A percentile compares a stretch with the other conserved stretches of the same genome.
Evolutionary conservation across 805 yeast genomes (phyloP).

Genomic region (Lipomyces orientalis): DNA sequence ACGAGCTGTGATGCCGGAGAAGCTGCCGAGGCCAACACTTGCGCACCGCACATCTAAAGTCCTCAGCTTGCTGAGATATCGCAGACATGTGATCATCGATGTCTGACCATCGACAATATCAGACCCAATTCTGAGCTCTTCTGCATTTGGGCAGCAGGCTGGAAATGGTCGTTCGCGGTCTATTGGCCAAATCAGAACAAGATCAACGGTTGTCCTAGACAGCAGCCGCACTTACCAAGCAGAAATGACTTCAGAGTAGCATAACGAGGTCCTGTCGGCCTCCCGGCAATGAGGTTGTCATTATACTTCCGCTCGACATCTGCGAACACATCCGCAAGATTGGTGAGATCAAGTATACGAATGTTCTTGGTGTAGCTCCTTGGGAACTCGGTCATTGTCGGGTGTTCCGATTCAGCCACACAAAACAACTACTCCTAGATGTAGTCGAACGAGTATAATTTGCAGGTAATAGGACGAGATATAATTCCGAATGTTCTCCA

Average conservation of each 20-base stretch:
- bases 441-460: neutral
- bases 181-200: neutral
- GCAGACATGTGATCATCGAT: constrained; percentile 16
- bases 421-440: neutral
- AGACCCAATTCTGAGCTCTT: constrained; percentile 10
- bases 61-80: constrained; percentile 5
- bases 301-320: constrained; percentile 3
- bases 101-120: constrained; percentile 19
- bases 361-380: constrained; percentile 4
- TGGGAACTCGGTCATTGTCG: constrained; percentile 6
- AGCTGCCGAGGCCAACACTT: constrained; percentile 18
- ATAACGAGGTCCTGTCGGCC: constrained; percentile 11
- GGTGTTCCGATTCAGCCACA: neutral
- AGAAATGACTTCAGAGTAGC: constrained; percentile 6
- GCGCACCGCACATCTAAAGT: constrained; percentile 12
- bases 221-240: constrained; percentile 1
- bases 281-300: constrained; percentile 6
- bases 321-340: constrained; percentile 10
- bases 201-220: neutral
- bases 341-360: constrained; percentile 25
- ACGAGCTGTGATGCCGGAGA: constrained; percentile 17
- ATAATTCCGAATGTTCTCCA: neutral
- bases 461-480: neutral
- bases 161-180: constrained; percentile 17
- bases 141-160: constrained; percentile 19